Base-by-base conservation (phyloP, 1,284 basidiomycete genomes). In the Sutorius eximius region DNA sequence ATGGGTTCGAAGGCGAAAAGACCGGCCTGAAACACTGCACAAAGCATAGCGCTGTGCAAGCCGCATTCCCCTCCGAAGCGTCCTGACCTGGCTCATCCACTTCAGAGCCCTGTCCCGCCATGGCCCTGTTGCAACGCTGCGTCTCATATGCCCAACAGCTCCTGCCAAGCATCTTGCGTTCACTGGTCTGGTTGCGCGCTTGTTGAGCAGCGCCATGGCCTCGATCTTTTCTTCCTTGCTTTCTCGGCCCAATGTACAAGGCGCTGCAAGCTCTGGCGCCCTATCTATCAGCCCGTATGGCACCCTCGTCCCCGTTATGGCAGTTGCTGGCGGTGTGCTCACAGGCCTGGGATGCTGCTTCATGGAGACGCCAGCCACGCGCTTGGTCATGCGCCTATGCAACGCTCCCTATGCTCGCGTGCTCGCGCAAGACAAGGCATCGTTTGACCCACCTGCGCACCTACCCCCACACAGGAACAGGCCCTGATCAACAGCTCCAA, bases 221-320 rank as follows among this genome's bases (percentile, higher is more conserved):
- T 96, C 96, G 0, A 63, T 96, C 43, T 99, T 98, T 78, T 95
- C 95, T 0, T 93, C 82, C 75, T 80, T 94, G 59, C 85, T 98
- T 57, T 90, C 93, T 12, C 82, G 82, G 32, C 82, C 98, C 27
- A 82, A 82, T 98, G 63, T 85, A 85, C 62, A 82, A 89, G 58
- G 87, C 92, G 91, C 91, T 22, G 79, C 78, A 30, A 90, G 89
- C 44, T 87, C 85, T 0, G 71, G 76, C 6, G 74, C 87, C 62
- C 71, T 85, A 2, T 75, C 75, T n/a, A 85, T 97, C 67, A 92
- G 93, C 61, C 70, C 67, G 2, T 87, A 82, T 59, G 83, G 83
- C 9, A 82, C 77, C 1, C 78, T 93, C 60, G 82, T 89, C 1
- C 81, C 97, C 30, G 81, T 82, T 8, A 72, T 94, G 34, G 89